Evolutionary conservation across 805 yeast genomes (phyloP).

Genomic region (Wickerhamiella australiensis): DNA sequence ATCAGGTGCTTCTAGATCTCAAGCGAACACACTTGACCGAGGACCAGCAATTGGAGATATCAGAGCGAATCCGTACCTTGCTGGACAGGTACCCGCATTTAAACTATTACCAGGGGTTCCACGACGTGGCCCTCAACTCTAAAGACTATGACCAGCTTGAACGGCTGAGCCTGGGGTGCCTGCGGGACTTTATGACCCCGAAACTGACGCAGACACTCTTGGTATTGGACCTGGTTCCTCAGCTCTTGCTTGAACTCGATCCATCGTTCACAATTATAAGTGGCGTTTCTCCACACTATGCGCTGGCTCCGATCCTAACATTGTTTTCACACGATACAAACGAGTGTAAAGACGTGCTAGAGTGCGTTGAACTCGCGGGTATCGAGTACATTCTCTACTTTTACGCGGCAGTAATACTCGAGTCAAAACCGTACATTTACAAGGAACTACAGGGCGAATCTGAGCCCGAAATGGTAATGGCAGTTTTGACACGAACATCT

Average conservation of each 20-base stretch:
- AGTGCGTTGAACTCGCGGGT: constrained; percentile 47
- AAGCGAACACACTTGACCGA: constrained; percentile 48
- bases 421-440: constrained; percentile 27
- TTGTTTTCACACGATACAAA: constrained; percentile 60
- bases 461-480: constrained; percentile 35
- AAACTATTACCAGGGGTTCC: constrained; percentile 84
- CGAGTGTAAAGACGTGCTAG: constrained; percentile 41
- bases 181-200: constrained; percentile 79
- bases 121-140: constrained; percentile 64
- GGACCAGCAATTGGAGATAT: constrained; percentile 28
- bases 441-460: constrained; percentile 24
- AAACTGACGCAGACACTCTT: constrained; percentile 52
- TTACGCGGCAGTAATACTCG: constrained; percentile 38
- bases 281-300: constrained; percentile 50
- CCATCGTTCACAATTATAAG: constrained; percentile 22
- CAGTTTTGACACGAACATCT: constrained; percentile 27
- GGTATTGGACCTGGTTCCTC: constrained; percentile 56
- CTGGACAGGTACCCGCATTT: constrained; percentile 50
- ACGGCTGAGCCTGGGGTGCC: constrained; percentile 36
- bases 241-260: constrained; percentile 42
- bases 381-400: constrained; percentile 45
- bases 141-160: constrained; percentile 25
- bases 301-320: constrained; percentile 67
- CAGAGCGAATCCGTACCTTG: constrained; percentile 30
- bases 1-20: constrained; percentile 69